Evolutionary conservation across 371 early-diverging fungal genomes (phyloP), one percentile per base, ranked within the genome.

Genomic region (Mortierella sp.): DNA sequence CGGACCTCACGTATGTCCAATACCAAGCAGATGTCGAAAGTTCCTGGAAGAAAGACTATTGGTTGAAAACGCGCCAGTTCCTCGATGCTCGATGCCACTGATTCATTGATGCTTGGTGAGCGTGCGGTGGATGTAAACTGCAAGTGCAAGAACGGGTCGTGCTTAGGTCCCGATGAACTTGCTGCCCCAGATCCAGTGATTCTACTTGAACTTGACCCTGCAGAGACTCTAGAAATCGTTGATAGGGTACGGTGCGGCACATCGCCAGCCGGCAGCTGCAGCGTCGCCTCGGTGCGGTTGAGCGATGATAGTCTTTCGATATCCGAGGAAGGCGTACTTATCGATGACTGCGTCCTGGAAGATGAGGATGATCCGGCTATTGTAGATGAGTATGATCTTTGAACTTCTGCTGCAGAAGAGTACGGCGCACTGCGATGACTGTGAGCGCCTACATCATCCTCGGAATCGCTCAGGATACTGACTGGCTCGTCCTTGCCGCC

Each of bases 1-100:
- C 86, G 87, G 34, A 95, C 84, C 79, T 98, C 98, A 12, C 98
- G 91, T 37, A 65, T 87, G 78, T 98, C 98, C 2, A 98, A 68
- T 0, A 96, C 58, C 19, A 95, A 75, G 11, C 88, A 63, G 9
- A 97, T 82, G 12, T 96, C 93, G 70, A 89, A 95, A 15, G 83
- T 70, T 7, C 85, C 86, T 2, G 90, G 87, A 3, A 47, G 63
- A 26, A 83, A 79, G 1, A 58, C 37, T 15, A 73, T 41, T 0
- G 72, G 68, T 37, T 52, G 43, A 9, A 71, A 78, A 6, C 9
- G 47, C 6, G 60, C 67, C 3, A 72, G 48, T 3, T 42, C 21
- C n/a, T 58, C 59, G 28, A 78, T 61, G 14, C 44, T 42, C 19
- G 3, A 1, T 14, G 37, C 0, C 9, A 44, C 19, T 15, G 21